A percentile compares a stretch with the other conserved stretches of the same genome.
These are phyloP conservation scores for Salvia sclarea DNA, from an alignment of 305 asterid genomes.

Conservation along the genomic window DNA sequence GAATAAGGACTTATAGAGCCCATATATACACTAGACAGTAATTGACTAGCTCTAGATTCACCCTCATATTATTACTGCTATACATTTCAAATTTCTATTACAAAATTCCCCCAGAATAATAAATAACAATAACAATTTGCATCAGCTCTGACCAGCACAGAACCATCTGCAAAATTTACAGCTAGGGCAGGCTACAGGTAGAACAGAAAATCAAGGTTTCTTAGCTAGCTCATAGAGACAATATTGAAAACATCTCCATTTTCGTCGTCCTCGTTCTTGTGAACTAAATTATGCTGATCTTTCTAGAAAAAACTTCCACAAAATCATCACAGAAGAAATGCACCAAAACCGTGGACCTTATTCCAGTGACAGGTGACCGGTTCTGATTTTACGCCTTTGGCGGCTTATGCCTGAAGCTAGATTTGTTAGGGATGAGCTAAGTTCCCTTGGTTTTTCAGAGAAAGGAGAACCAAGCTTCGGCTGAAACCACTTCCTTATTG, in stretches of 20 bases:
- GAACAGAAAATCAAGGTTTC: slow-evolving; percentile 23
- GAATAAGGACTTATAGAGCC: slow-evolving; percentile 14
- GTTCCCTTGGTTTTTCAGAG: slow-evolving; percentile 39
- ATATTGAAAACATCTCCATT: slow-evolving; percentile 25
- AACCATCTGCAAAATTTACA: slow-evolving; percentile 27
- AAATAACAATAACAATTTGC: not conserved
- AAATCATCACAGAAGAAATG: slow-evolving; percentile 26
- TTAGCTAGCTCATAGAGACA: slow-evolving; percentile 19
- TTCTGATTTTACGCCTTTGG: slow-evolving; percentile 78
- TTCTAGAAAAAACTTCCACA: slow-evolving; percentile 27
- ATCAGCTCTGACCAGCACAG: slow-evolving; percentile 29
- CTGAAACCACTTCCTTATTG: slow-evolving; percentile 78
- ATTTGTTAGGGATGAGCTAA: slow-evolving; percentile 49
- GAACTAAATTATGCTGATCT: slow-evolving; percentile 18
- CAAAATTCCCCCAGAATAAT: not conserved
- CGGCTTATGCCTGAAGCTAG: slow-evolving; percentile 69
- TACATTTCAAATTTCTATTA: slow-evolving; percentile 1
- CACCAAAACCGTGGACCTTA: slow-evolving; percentile 34
- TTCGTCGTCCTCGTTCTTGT: slow-evolving; percentile 1
- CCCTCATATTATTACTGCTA: slow-evolving; percentile 26
- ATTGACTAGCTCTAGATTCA: slow-evolving; percentile 19
- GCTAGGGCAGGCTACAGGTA: slow-evolving; percentile 20
- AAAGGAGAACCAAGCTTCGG: slow-evolving; percentile 65
- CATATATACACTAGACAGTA: slow-evolving; percentile 24
- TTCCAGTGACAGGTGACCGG: slow-evolving; percentile 63